These are phyloP conservation scores for Fragilaria radians DNA, from an alignment of 108 stramenopile genomes.

Conservation along the genomic window DNA sequence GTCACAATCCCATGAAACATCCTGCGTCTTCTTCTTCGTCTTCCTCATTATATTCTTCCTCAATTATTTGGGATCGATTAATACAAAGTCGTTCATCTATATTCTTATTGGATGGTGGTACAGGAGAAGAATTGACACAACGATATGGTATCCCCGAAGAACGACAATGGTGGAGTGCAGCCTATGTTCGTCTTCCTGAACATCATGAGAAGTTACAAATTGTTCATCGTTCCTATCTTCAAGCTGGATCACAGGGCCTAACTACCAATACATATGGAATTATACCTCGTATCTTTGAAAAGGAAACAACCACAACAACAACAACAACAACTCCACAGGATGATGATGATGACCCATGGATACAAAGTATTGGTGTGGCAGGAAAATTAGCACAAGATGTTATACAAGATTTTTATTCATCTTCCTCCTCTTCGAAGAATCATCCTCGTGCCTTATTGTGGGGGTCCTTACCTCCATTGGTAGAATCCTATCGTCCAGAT, in stretches of 20 bases:
- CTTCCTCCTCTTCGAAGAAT: too few species aligned
- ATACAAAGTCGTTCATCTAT: too few species aligned
- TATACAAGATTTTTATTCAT: slow-evolving; percentile 45
- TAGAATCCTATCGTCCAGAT: slow-evolving; percentile 76
- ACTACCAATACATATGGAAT: slow-evolving; percentile 80
- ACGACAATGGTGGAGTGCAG: slow-evolving; percentile 75
- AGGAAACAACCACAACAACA: slow-evolving; percentile 26
- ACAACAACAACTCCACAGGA: too few species aligned
- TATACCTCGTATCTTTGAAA: slow-evolving; percentile 63
- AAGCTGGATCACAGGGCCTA: slow-evolving; percentile 55
- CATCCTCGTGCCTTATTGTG: too few species aligned
- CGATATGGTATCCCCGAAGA: slow-evolving; percentile 76
- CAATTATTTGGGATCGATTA: too few species aligned
- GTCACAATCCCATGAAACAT: too few species aligned
- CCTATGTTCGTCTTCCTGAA: slow-evolving; percentile 44
- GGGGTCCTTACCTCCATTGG: slow-evolving; percentile 69
- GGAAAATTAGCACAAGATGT: not conserved
- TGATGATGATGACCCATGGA: slow-evolving; percentile 38
- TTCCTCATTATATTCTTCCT: too few species aligned
- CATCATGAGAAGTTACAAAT: slow-evolving; percentile 50
- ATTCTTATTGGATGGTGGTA: slow-evolving; percentile 71
- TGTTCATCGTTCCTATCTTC: slow-evolving; percentile 62
- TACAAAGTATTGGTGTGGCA: slow-evolving; percentile 28
- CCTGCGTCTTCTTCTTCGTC: too few species aligned
- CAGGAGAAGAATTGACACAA: slow-evolving; percentile 78